phyloP scores from a whole-genome alignment of 2,329 filamentous ascomycete species.

The Pyrenophora teres region DNA sequence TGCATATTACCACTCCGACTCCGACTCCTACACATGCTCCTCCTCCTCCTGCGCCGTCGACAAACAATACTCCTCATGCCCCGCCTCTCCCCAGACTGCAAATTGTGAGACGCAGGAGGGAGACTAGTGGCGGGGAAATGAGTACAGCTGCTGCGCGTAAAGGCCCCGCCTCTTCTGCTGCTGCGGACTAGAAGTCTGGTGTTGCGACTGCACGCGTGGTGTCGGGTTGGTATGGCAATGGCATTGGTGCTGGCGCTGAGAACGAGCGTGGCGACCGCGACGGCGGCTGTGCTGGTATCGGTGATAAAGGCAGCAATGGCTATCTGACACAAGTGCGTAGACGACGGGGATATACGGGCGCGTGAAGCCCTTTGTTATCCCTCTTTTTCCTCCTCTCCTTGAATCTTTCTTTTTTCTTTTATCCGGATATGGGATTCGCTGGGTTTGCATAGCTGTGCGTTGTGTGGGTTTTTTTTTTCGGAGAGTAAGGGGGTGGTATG shows the following conservation, averaged over 20 bases:
- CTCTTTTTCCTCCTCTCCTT: too few relatives aligned
- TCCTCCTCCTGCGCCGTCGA: not conserved
- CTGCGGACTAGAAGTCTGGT: slow-evolving; percentile 21
- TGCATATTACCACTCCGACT: not conserved
- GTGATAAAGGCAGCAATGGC: not conserved
- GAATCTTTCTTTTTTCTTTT: too few relatives aligned
- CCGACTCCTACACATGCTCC: not conserved
- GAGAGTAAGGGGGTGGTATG: too few relatives aligned
- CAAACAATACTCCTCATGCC: not conserved
- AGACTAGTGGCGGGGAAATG: slow-evolving; percentile 44
- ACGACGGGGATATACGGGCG: slow-evolving; percentile 21
- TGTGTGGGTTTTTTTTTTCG: too few relatives aligned
- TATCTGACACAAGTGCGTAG: slow-evolving; percentile 17
- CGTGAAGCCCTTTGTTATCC: not conserved
- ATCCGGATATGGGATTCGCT: too few relatives aligned
- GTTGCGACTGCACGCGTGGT: not conserved
- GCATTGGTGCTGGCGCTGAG: not conserved
- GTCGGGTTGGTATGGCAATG: not conserved
- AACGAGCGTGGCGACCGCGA: not conserved
- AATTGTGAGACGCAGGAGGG: slow-evolving; percentile 40
- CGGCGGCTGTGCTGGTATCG: not conserved
- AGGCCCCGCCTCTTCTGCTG: not conserved
- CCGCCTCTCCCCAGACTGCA: slow-evolving; percentile 40
- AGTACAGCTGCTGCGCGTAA: slow-evolving; percentile 35
- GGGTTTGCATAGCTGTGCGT: too few relatives aligned